phyloP scores from a whole-genome alignment of 2,329 filamentous ascomycete genomes.

The Leptographium flavum region DNA sequence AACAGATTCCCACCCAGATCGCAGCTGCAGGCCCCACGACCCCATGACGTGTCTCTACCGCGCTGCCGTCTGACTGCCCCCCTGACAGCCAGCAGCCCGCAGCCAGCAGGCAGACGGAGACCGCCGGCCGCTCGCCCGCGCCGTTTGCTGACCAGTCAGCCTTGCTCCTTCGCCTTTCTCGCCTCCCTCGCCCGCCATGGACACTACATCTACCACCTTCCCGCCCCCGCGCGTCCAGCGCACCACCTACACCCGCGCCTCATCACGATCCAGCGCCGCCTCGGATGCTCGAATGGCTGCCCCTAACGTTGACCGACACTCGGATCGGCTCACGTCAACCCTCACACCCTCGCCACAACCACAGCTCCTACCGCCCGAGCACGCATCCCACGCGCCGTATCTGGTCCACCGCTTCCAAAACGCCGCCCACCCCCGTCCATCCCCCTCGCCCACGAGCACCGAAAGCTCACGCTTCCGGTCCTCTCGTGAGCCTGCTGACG shows the following conservation, averaged over 20 bases:
- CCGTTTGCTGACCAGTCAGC: neutral
- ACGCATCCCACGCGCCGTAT: neutral
- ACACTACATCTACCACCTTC: constrained; percentile 4
- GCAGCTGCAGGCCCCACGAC: neutral
- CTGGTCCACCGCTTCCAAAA: constrained; percentile 8
- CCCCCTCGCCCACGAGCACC: constrained; percentile 5
- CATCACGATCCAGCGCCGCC: constrained; percentile 4
- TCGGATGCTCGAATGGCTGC: constrained; percentile 2
- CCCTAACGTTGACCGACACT: too few species aligned
- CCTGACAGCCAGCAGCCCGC: too few species aligned
- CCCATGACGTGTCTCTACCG: neutral
- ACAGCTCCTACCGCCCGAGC: neutral
- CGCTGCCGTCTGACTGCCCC: neutral
- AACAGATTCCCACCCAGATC: neutral
- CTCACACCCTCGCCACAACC: constrained; percentile 7
- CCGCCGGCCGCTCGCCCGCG: neutral
- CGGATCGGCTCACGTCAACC: constrained; percentile 4
- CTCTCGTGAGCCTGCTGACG: constrained; percentile 17
- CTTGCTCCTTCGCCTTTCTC: neutral
- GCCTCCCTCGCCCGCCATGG: constrained; percentile 7
- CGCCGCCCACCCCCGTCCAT: neutral
- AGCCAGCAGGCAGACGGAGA: too few species aligned
- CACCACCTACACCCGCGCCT: constrained; percentile 6
- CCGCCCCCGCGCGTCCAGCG: constrained; percentile 1
- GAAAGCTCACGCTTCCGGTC: constrained; percentile 3